Base-by-base conservation (phyloP, 1,284 basidiomycete species). In the Omphalotus olearius region DNA sequence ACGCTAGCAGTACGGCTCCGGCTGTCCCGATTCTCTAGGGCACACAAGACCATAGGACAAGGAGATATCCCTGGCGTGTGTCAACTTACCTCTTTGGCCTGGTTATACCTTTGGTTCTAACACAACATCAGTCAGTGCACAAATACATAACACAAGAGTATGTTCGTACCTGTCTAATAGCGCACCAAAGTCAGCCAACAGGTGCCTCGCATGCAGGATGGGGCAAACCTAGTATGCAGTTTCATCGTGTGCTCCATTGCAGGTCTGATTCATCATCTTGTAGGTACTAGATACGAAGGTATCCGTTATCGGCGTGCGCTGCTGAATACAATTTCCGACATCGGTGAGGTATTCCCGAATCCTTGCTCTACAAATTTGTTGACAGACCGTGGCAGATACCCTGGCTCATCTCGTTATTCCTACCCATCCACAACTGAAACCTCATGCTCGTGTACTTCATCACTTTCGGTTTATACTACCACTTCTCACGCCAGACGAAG, bases 41-140 rank as follows among this genome's bases (percentile, higher is more conserved):
- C 79, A 2, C 83, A 86, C 61, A 74, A 78, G 44, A 79, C 79
- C 2, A 74, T 86, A 36, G 75, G 78, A 42, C 72, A 70, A 54
- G 73, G 75, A 6, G 88, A 92, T 59, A 68, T 88, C n/a, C 86
- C 88, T n/a, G 78, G 83, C 62, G 90, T 87, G n/a, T n/a, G n/a
- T n/a, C n/a, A 54, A 51, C 80, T 70, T 28, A 23, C 50, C 37
- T 38, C 36, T 33, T 30, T 70, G 20, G 13, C 25, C 51, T 35
- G 40, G 37, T 17, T 37, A 9, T 44, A 25, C 6, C 23, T 23
- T 23, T 16, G 17, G 40, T 51, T 6, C 38, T 35, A 44, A 33
- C 9, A 13, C 2, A 13, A 20, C 36, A 45, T 23, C 58, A 93
- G 89, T 68, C 75, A 23, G 88, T 93, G 6, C 79, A 85, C 57